phyloP scores from a whole-genome alignment of 2,329 filamentous ascomycete genomes.

The Fusarium globosum region DNA sequence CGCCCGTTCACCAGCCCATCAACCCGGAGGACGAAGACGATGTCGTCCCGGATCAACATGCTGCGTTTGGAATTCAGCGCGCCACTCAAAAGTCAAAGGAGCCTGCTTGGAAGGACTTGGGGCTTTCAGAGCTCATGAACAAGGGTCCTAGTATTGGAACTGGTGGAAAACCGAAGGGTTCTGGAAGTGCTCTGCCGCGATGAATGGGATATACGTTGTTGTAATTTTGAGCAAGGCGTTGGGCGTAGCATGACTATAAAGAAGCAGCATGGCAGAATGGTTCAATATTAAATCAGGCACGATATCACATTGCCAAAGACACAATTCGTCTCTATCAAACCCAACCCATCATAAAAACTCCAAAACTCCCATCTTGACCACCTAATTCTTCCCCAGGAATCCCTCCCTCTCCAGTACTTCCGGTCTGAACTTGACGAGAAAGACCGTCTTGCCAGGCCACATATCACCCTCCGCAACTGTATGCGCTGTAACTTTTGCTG shows the following conservation, averaged over 20 bases:
- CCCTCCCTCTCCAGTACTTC: conserved; percentile 93
- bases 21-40: conserved; percentile 92
- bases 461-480: conserved; percentile 79
- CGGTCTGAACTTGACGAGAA: conserved; percentile 91
- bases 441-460: conserved; percentile 97
- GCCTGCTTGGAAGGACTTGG: conserved; percentile 82
- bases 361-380: conserved; percentile 29
- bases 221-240: conserved; percentile 26
- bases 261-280: not conserved
- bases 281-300: conserved; percentile 18
- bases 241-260: not conserved
- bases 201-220: not conserved
- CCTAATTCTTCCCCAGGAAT: conserved; percentile 73
- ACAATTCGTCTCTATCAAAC: conserved; percentile 9
- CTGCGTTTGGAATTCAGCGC: conserved; percentile 85
- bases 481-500: conserved; percentile 90
- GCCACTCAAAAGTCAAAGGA: conserved; percentile 79
- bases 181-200: conserved; percentile 31
- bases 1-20: conserved; percentile 80
- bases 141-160: conserved; percentile 61
- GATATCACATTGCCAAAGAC: conserved; percentile 17
- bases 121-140: conserved; percentile 76
- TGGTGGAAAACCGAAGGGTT: conserved; percentile 36
- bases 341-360: conserved; percentile 25
- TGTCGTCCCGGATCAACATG: conserved; percentile 88